These are phyloP conservation scores for Imleria badia DNA, from an alignment of 768 basidiomycete species.

Conservation along the genomic window DNA sequence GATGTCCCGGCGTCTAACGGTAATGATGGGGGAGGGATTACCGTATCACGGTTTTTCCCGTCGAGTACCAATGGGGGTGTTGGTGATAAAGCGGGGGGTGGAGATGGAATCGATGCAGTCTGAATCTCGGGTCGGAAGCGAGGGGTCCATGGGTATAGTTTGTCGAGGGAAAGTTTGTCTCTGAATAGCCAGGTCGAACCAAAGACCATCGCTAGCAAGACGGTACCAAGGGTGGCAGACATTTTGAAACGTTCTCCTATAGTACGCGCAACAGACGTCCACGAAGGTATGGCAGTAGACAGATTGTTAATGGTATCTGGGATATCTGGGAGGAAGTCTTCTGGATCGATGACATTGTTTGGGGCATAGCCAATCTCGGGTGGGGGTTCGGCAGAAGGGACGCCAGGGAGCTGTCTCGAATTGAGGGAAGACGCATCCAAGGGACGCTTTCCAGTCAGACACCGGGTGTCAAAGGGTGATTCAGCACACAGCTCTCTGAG, in stretches of 20 bases:
- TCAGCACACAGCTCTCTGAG: conserved; percentile 40
- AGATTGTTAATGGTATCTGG: conserved; percentile 16
- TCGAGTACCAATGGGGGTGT: not conserved
- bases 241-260: conserved; percentile 15
- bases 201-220: conserved; percentile 24
- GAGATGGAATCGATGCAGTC: not conserved
- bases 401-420: conserved; percentile 61
- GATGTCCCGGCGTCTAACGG: not conserved
- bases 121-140: not conserved
- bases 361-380: conserved; percentile 21
- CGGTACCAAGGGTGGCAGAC: conserved; percentile 19
- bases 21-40: not conserved
- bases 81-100: not conserved
- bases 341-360: conserved; percentile 10
- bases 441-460: conserved; percentile 59
- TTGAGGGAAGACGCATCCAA: conserved; percentile 50
- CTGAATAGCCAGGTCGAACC: conserved; percentile 27
- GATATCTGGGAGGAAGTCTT: conserved; percentile 16
- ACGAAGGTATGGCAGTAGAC: conserved; percentile 13
- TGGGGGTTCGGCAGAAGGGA: conserved; percentile 38
- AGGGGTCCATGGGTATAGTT: conserved; percentile 9
- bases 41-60: not conserved
- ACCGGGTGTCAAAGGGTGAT: conserved; percentile 48
- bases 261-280: conserved; percentile 12
- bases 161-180: conserved; percentile 14